phyloP scores from a whole-genome alignment of 2,329 filamentous ascomycete species.

The Neonectria faginata region DNA sequence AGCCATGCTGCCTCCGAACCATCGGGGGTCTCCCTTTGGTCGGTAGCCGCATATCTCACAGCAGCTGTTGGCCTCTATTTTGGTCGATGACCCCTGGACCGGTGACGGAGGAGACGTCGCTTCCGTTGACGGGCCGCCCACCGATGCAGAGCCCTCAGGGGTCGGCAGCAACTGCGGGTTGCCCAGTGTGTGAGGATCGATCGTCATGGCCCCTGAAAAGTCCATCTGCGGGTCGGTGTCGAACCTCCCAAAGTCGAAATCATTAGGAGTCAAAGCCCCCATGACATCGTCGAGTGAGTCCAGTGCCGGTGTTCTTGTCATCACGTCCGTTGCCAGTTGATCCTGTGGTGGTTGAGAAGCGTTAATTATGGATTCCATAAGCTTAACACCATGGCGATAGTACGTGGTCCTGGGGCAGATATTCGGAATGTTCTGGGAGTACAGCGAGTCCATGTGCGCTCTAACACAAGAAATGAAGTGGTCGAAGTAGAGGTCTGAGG shows the following conservation, averaged over 20 bases:
- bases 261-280: slow-evolving; percentile 29
- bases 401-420: slow-evolving; percentile 54
- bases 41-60: slow-evolving; percentile 67
- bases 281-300: slow-evolving; percentile 39
- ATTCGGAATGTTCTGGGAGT: slow-evolving; percentile 42
- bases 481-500: slow-evolving; percentile 53
- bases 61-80: slow-evolving; percentile 58
- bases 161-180: slow-evolving; percentile 39
- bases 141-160: slow-evolving; percentile 36
- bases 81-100: slow-evolving; percentile 38
- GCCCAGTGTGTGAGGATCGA: slow-evolving; percentile 31
- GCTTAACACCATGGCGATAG: slow-evolving; percentile 54
- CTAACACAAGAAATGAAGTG: slow-evolving; percentile 57
- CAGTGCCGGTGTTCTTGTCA: slow-evolving; percentile 23
- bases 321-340: slow-evolving; percentile 28
- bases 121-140: slow-evolving; percentile 38
- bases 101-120: slow-evolving; percentile 43
- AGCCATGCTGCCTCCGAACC: slow-evolving; percentile 69
- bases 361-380: slow-evolving; percentile 56
- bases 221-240: slow-evolving; percentile 22
- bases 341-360: slow-evolving; percentile 10
- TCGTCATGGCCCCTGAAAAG: slow-evolving; percentile 22
- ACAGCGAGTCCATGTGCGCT: slow-evolving; percentile 58
- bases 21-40: slow-evolving; percentile 67
- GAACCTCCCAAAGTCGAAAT: slow-evolving; percentile 40